Conservation (phyloP, 2,329 filamentous ascomycete genomes). For the Colletotrichum gigasporum region DNA sequence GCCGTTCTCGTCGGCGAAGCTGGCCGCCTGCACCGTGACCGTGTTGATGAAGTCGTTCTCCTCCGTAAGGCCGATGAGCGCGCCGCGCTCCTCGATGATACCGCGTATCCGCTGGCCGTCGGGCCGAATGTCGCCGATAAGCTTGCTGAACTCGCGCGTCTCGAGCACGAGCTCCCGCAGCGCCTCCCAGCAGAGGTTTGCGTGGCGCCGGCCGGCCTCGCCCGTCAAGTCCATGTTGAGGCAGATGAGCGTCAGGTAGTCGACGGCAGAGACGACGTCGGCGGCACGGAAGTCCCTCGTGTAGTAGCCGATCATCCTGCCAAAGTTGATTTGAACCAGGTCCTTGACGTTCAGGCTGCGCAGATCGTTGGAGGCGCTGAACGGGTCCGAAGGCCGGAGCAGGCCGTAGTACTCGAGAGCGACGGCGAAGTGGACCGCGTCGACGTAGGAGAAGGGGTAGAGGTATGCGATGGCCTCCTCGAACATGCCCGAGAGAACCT, state of each 20-base stretch:
- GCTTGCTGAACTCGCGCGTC: slow-evolving; percentile 91
- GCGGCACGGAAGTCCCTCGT: slow-evolving; percentile 95
- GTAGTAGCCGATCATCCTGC: slow-evolving; percentile 92
- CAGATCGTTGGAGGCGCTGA: slow-evolving; percentile 76
- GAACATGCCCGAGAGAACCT: slow-evolving; percentile 90
- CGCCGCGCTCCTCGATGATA: slow-evolving; percentile 85
- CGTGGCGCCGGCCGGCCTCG: slow-evolving; percentile 78
- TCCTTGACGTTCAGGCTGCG: slow-evolving; percentile 73
- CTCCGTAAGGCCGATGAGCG: slow-evolving; percentile 81
- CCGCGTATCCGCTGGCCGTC: slow-evolving; percentile 89
- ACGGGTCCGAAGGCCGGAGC: slow-evolving; percentile 85
- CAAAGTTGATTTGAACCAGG: slow-evolving; percentile 90
- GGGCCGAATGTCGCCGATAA: slow-evolving; percentile 89
- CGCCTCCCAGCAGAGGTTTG: slow-evolving; percentile 88
- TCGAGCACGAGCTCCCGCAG: slow-evolving; percentile 95
- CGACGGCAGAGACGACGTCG: slow-evolving; percentile 87
- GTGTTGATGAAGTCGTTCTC: slow-evolving; percentile 87
- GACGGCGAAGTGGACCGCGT: slow-evolving; percentile 94
- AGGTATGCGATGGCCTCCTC: slow-evolving; percentile 93
- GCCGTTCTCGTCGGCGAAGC: slow-evolving; percentile 93
- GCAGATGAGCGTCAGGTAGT: slow-evolving; percentile 92
- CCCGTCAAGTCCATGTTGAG: slow-evolving; percentile 86
- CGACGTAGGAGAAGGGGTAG: slow-evolving; percentile 90
- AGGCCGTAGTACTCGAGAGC: slow-evolving; percentile 90
- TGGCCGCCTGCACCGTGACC: slow-evolving; percentile 93